Conservation (phyloP, 1,284 basidiomycete genomes). For the Exobasidium rhododendri region DNA sequence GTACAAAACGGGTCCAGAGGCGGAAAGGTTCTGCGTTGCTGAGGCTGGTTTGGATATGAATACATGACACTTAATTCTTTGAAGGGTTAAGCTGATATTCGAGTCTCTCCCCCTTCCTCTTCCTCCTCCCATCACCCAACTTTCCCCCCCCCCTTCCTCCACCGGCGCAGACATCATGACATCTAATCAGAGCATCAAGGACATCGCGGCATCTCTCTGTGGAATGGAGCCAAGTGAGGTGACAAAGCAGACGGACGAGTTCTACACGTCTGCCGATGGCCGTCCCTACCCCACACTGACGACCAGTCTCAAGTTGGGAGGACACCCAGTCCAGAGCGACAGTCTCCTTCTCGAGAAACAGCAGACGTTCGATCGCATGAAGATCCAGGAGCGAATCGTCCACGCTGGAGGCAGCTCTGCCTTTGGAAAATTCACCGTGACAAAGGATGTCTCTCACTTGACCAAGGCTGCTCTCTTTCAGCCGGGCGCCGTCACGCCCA, state of each 20-base stretch:
- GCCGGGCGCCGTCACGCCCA: constrained; percentile 1
- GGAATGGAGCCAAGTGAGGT: not conserved
- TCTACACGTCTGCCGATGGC: constrained; percentile 10
- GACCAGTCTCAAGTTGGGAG: constrained; percentile 10
- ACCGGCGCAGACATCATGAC: not conserved
- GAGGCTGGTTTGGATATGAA: too few relatives aligned
- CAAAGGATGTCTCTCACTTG: constrained; percentile 9
- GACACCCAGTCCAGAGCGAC: constrained; percentile 12
- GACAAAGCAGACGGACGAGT: not conserved
- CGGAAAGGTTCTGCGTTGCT: too few relatives aligned
- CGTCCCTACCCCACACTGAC: constrained; percentile 7
- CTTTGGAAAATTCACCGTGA: constrained; percentile 9
- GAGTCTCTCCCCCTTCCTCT: too few relatives aligned
- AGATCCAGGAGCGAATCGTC: constrained; percentile 12
- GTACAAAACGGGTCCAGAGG: too few relatives aligned
- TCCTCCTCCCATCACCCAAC: not conserved
- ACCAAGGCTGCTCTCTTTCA: constrained; percentile 9
- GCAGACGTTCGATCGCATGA: constrained; percentile 13
- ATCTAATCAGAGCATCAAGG: not conserved
- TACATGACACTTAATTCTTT: too few relatives aligned
- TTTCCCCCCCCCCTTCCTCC: not conserved
- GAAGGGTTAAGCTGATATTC: too few relatives aligned
- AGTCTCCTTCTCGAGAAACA: constrained; percentile 9
- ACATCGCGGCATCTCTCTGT: constrained; percentile 1
- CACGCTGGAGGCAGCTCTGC: constrained; percentile 8